Conservation (phyloP, 106 monocot species). For the Gastrodia elata region DNA sequence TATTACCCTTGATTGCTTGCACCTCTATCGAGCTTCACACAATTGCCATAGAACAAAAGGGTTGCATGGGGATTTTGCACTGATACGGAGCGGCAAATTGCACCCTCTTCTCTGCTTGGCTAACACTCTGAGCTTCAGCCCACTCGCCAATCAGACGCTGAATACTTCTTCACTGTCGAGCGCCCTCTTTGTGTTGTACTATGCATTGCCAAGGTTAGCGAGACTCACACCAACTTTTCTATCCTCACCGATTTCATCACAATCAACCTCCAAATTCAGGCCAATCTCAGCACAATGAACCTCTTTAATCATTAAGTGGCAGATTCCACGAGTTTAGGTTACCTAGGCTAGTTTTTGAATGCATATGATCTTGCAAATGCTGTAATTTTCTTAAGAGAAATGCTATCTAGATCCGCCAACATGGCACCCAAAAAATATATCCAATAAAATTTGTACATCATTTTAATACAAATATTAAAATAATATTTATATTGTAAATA, state of each 20-base stretch:
- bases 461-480: no score
- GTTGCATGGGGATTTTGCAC: no score
- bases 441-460: no score
- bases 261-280: conserved; percentile 94
- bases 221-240: conserved; percentile 88
- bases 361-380: conserved; percentile 85
- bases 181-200: conserved; percentile 67
- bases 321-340: conserved; percentile 85
- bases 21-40: no score
- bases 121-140: conserved; percentile 81
- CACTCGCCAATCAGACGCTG: conserved; percentile 78
- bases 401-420: no score
- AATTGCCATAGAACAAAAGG: no score
- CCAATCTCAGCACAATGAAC: conserved; percentile 80
- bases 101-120: conserved; percentile 51
- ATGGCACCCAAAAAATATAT: no score
- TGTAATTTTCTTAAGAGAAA: conserved; percentile 75
- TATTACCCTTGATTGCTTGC: no score
- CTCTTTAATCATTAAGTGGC: conserved; percentile 64
- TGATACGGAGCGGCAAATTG: no score
- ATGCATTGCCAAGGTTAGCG: conserved; percentile 91
- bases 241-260: conserved; percentile 95
- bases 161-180: conserved; percentile 71
- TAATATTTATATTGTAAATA: no score
- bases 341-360: conserved; percentile 50